Conservation (phyloP, 225 moss, liverwort and hornwort genomes). For the Sphagnum contortum region DNA sequence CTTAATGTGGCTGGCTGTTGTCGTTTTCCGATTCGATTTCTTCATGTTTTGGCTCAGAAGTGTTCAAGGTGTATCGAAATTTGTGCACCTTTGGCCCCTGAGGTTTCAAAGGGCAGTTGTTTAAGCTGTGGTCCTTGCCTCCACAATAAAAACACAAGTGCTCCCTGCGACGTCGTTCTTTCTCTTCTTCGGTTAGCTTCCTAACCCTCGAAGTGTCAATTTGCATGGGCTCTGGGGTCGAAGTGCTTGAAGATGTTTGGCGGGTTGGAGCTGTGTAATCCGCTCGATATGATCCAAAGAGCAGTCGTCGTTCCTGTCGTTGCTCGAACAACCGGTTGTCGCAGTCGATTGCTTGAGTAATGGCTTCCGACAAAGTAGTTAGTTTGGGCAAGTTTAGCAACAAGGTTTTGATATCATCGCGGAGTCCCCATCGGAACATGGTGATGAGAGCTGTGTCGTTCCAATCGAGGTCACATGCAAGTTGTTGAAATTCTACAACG, state of each 20-base stretch:
- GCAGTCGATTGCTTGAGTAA: not conserved
- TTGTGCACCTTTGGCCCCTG: not conserved
- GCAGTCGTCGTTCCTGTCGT: not conserved
- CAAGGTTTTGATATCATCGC: not conserved
- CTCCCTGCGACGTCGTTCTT: not conserved
- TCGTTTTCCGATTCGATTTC: not conserved
- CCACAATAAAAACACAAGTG: not conserved
- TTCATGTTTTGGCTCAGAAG: not conserved
- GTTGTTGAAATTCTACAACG: not conserved
- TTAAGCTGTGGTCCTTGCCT: no score
- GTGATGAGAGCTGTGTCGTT: not conserved
- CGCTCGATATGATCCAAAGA: no score
- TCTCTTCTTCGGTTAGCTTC: not conserved
- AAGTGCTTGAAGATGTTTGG: not conserved
- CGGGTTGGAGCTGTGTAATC: not conserved
- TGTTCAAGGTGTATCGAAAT: not conserved
- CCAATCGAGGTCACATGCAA: not conserved
- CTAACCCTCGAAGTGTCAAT: not conserved
- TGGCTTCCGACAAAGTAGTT: not conserved
- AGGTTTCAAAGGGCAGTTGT: not conserved
- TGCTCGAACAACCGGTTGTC: not conserved
- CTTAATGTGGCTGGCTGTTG: not conserved
- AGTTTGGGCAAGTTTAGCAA: not conserved
- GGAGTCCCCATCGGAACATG: not conserved
- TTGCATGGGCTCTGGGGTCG: not conserved